Conservation (phyloP, 345 rosid genomes). For the Litchi chinensis region DNA sequence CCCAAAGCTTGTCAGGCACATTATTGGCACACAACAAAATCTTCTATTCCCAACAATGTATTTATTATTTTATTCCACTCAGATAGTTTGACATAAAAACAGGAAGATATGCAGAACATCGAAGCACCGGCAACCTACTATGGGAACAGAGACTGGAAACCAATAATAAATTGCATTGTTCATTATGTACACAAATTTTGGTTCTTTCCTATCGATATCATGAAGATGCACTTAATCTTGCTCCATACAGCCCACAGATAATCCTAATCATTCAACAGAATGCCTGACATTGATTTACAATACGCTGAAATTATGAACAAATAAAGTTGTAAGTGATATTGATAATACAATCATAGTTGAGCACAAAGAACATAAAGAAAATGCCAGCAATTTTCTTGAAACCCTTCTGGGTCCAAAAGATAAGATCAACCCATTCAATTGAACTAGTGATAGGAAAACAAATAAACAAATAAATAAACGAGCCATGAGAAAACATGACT, state of each 20-base stretch:
- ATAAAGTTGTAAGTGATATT: background rate
- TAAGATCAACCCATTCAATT: background rate
- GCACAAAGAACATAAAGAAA: background rate
- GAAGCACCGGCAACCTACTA: background rate
- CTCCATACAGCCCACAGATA: background rate
- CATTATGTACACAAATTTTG: background rate
- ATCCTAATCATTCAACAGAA: background rate
- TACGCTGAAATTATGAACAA: background rate
- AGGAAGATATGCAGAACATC: background rate
- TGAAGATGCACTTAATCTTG: background rate
- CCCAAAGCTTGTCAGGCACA: background rate
- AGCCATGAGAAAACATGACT: too few relatives aligned
- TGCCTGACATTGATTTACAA: background rate
- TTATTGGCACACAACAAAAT: background rate
- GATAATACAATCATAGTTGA: background rate
- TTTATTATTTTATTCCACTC: background rate
- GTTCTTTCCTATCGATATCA: background rate
- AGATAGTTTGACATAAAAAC: background rate
- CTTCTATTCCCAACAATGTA: background rate
- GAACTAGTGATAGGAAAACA: background rate
- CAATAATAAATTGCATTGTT: background rate
- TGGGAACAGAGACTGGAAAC: background rate
- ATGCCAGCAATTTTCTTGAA: background rate
- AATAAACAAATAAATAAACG: background rate
- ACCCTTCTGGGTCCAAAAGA: background rate